phyloP scores from a whole-genome alignment of 352 stramenopile genomes.

The Phytopythium sindhum region DNA sequence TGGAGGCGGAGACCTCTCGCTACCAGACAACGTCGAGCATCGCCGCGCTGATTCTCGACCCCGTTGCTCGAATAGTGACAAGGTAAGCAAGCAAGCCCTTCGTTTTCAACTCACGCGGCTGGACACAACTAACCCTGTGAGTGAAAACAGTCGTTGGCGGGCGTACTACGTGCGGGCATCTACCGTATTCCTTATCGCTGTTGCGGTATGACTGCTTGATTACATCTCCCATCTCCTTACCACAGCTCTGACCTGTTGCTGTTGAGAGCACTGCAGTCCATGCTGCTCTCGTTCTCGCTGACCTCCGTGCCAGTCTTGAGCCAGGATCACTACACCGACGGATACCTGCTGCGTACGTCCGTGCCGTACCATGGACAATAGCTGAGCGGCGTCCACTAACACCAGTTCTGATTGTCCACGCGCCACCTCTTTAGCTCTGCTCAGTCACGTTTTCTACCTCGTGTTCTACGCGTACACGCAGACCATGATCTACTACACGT shows the following conservation, averaged over 20 bases:
- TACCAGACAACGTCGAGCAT: slow-evolving; percentile 59
- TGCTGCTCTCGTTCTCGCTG: slow-evolving; percentile 48
- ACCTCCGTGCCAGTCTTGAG: slow-evolving; percentile 37
- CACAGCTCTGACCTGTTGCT: neutral
- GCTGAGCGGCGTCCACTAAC: neutral
- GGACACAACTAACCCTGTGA: neutral
- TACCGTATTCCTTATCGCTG: slow-evolving; percentile 22
- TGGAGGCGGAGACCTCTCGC: slow-evolving; percentile 33
- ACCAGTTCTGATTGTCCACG: neutral
- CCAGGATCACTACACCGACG: slow-evolving; percentile 16
- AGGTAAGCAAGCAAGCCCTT: slow-evolving; percentile 14
- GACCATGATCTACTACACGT: slow-evolving; percentile 69
- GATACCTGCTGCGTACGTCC: slow-evolving; percentile 53
- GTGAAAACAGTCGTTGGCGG: slow-evolving; percentile 11
- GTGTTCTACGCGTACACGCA: slow-evolving; percentile 63
- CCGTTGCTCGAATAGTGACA: slow-evolving; percentile 36
- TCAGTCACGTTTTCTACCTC: slow-evolving; percentile 51
- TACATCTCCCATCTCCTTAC: neutral
- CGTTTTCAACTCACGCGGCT: neutral
- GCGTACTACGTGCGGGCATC: slow-evolving; percentile 43
- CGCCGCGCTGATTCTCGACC: slow-evolving; percentile 50
- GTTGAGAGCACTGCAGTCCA: slow-evolving; percentile 16
- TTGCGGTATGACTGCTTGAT: slow-evolving; percentile 35
- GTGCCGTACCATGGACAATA: neutral
- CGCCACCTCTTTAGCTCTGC: slow-evolving; percentile 20